Base-by-base conservation (phyloP, 2,329 filamentous ascomycete species). In the Tolypocladium sp. region DNA sequence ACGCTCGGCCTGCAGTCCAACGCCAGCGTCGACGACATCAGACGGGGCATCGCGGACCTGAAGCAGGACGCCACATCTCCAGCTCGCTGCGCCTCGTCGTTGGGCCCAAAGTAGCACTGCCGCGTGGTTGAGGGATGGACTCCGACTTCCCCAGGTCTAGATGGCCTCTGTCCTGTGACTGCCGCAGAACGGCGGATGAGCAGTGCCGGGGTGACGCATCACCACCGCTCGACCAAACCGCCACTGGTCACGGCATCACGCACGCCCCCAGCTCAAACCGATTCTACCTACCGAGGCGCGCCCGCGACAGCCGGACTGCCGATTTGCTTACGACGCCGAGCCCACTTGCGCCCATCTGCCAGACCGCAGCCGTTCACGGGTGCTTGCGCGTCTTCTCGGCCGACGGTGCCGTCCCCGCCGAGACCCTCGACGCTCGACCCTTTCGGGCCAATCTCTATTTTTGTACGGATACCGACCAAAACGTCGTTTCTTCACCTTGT, bases 21-120 rank as follows among this genome's bases (percentile, higher is more conserved):
- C 58, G 72, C 73, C 3, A 71, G 71, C 22, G 60, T 76, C 7
- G 68, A 70, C 25, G 70, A 76, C n/a, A 66, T 76, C 15, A 66
- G 66, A 53, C 66, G 67, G 49, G 66, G 70, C 30, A 75, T 76
- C 7, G 63, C 63, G 61, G 63, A 67, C 40, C 61, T 76, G 37
- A 68, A 67, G 61, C 67, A 61, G 27, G 63, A 62, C 40, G 60
- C 57, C 9, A 25, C 38, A 22, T 58, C 30, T 44, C 4, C 33
- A 15, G 53, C 33, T 27, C 49, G 20, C 30, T 53, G 49, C n/a
- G 49, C 30, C 49, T 53, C 49, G 1, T 4, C 30, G 49, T 7
- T 37, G 49, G 30, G 30, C 33, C 20, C 12, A 13, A 22, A 22
- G 6, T 53, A 53, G 30, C 7, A 20, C 8, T 5, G 17, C 27